Conservation (phyloP, 176 grass and related monocot genomes). For the Neostapfia colusana region DNA sequence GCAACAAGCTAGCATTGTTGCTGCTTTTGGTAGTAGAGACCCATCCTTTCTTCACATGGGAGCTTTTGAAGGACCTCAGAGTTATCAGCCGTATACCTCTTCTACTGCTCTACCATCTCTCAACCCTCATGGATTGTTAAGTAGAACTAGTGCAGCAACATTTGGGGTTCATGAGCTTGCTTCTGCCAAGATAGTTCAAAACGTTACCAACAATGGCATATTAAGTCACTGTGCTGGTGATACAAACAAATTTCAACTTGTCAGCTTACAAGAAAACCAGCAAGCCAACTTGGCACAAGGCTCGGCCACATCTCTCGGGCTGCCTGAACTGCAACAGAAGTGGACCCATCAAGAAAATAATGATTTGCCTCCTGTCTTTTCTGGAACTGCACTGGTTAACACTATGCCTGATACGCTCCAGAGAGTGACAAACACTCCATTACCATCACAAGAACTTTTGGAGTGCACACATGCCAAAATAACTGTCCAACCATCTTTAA, state of each 20-base stretch:
- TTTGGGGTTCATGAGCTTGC: constrained; percentile 57
- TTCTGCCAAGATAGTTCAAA: constrained; percentile 53
- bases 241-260: constrained; percentile 52
- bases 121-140: constrained; percentile 57
- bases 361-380: constrained; percentile 42
- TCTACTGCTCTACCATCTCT: constrained; percentile 64
- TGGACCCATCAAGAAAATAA: constrained; percentile 61
- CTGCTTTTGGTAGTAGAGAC: constrained; percentile 76
- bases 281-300: constrained; percentile 49
- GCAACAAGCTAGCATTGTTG: constrained; percentile 82
- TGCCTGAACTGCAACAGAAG: constrained; percentile 49
- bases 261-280: constrained; percentile 49
- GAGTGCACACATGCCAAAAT: constrained; percentile 46
- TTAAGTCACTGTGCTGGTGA: constrained; percentile 38
- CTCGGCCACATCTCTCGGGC: constrained; percentile 44
- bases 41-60: constrained; percentile 73
- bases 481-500: constrained; percentile 42
- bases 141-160: constrained; percentile 30
- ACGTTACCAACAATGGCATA: constrained; percentile 19
- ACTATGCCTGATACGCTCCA: constrained; percentile 43
- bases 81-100: constrained; percentile 53
- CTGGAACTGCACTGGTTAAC: constrained; percentile 45
- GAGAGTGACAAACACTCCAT: constrained; percentile 44
- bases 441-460: constrained; percentile 48
- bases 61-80: constrained; percentile 70